Conservation (phyloP, 148 eudicot genomes). For the Tetragonia tetragonoides region DNA sequence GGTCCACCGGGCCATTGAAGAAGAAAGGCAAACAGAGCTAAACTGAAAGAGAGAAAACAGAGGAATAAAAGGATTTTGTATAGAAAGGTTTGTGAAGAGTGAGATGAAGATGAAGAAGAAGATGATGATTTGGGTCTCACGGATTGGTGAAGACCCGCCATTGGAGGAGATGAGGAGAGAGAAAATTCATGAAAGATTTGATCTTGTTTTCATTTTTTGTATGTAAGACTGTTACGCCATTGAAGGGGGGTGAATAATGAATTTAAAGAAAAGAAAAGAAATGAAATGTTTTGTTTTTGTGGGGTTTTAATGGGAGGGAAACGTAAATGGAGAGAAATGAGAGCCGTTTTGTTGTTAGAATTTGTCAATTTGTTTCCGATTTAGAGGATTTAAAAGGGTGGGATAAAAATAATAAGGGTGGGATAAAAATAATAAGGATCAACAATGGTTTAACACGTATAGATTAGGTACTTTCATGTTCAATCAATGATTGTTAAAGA, state of each 20-base stretch:
- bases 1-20: slow-evolving; percentile 59
- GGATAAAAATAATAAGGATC: no score
- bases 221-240: slow-evolving; percentile 13
- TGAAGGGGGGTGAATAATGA: neutral
- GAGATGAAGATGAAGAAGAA: slow-evolving; percentile 21
- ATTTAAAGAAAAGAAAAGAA: neutral
- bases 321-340: neutral
- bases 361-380: neutral
- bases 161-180: slow-evolving; percentile 19
- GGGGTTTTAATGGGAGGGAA: neutral
- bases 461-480: no score
- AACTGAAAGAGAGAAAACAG: slow-evolving; percentile 41
- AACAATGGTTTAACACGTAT: no score
- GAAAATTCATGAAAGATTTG: neutral
- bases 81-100: slow-evolving; percentile 29
- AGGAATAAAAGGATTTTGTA: slow-evolving; percentile 42
- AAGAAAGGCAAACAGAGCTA: slow-evolving; percentile 52
- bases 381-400: no score
- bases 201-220: neutral
- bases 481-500: no score
- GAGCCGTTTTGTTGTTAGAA: neutral
- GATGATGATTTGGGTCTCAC: slow-evolving; percentile 42
- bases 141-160: slow-evolving; percentile 54
- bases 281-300: neutral
- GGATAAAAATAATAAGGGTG: no score